Evolutionary conservation across 1,284 basidiomycete species (phyloP).

Genomic region (Ceratobasidium papillatum): DNA sequence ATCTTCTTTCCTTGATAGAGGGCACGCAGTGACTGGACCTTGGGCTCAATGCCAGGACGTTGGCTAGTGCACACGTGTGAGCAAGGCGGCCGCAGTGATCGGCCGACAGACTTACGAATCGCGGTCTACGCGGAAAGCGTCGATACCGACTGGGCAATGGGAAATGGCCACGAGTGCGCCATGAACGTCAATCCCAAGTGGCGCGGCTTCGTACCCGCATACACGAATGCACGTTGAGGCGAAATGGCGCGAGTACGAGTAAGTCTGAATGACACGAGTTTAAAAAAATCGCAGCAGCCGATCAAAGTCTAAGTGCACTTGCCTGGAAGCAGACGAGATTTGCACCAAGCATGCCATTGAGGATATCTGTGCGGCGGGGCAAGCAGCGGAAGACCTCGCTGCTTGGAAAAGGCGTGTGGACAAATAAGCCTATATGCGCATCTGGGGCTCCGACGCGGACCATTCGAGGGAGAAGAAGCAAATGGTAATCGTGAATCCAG

Average conservation of each 20-base stretch:
- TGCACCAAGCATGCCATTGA: slow-evolving; percentile 98
- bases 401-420: slow-evolving; percentile 97
- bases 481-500: slow-evolving; percentile 77
- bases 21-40: slow-evolving; percentile 82
- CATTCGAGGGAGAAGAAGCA: slow-evolving; percentile 65
- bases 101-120: slow-evolving; percentile 68
- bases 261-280: slow-evolving; percentile 67
- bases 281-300: background rate
- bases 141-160: slow-evolving; percentile 98
- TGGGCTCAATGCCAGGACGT: slow-evolving; percentile 85
- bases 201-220: slow-evolving; percentile 90
- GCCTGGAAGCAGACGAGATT: slow-evolving; percentile 97
- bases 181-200: slow-evolving; percentile 87
- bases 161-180: slow-evolving; percentile 87
- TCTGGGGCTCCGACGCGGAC: slow-evolving; percentile 72
- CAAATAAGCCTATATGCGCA: slow-evolving; percentile 88
- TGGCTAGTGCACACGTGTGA: slow-evolving; percentile 56
- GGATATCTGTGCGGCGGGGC: slow-evolving; percentile 88
- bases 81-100: slow-evolving; percentile 1
- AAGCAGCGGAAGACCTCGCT: slow-evolving; percentile 96
- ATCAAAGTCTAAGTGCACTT: slow-evolving; percentile 40
- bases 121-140: slow-evolving; percentile 86
- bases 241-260: slow-evolving; percentile 97
- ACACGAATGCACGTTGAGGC: slow-evolving; percentile 94
- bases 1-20: slow-evolving; percentile 98